Percentiles rank a stretch among this genome's conserved stretches.
Conservation (phyloP, 1,284 basidiomycete genomes). For the Microbotryum saponariae region DNA sequence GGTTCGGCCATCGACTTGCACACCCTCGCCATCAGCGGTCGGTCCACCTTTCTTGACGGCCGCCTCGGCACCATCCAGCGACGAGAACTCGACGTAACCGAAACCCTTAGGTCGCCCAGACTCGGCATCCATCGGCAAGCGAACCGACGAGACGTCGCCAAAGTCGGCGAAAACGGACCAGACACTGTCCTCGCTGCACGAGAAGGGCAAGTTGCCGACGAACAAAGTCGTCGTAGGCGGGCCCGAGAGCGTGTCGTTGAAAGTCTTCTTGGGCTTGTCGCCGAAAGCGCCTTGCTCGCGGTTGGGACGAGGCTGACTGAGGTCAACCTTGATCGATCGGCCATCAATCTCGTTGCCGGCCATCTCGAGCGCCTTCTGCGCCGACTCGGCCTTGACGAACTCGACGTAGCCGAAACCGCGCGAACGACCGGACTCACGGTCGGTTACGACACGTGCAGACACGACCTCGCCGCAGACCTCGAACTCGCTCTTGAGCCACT, state of each 20-base stretch:
- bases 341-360: slow-evolving; percentile 85
- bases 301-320: slow-evolving; percentile 54
- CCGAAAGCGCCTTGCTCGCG: slow-evolving; percentile 65
- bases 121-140: slow-evolving; percentile 89
- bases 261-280: slow-evolving; percentile 50
- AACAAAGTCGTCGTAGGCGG: slow-evolving; percentile 69
- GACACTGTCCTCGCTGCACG: slow-evolving; percentile 70
- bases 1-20: slow-evolving; percentile 72
- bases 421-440: slow-evolving; percentile 78
- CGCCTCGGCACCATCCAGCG: slow-evolving; percentile 69
- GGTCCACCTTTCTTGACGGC: slow-evolving; percentile 55
- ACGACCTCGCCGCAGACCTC: slow-evolving; percentile 78
- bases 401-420: slow-evolving; percentile 94
- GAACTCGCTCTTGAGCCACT: slow-evolving; percentile 89
- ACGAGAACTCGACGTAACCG: slow-evolving; percentile 90
- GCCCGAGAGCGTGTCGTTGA: slow-evolving; percentile 48
- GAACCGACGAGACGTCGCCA: slow-evolving; percentile 63
- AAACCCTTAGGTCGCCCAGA: slow-evolving; percentile 89
- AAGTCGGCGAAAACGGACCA: slow-evolving; percentile 90
- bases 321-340: slow-evolving; percentile 78
- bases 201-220: slow-evolving; percentile 82
- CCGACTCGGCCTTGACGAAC: slow-evolving; percentile 58
- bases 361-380: slow-evolving; percentile 67
- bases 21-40: slow-evolving; percentile 51
- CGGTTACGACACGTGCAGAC: slow-evolving; percentile 80